Evolutionary conservation across 179 eudicot species (phyloP), one percentile per base, ranked within the genome.

Genomic region (Nepenthes alata): DNA sequence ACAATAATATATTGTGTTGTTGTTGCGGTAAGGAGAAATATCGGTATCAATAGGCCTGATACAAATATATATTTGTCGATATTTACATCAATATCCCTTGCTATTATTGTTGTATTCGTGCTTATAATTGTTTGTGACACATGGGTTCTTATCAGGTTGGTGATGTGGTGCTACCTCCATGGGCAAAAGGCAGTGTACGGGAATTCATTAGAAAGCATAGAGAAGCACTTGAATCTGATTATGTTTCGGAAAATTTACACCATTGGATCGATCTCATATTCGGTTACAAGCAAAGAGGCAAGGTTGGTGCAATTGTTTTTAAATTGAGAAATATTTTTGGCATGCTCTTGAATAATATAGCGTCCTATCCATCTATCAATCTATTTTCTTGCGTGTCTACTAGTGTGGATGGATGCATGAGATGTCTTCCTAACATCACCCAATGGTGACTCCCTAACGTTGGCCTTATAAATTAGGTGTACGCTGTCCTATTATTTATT

Each of bases 241-340:
- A 89, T 79, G 87, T 93, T 64, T 93, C 98, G 50, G 91, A 89
- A 70, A 85, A 89, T 76, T 84, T 93, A 58, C 98, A 93, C 79
- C 97, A 93, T 61, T 93, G 98, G 98, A 93, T 93, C 64, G 98
- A 93, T 79, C 89, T 93, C 65, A 93, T 93, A 48, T 93, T 93
- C 77, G 98, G 98, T 52, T 71, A 69, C 72, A 93, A 82, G 80
- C 98, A 93, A 75, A 76, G 97, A 74, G 98, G 98, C 63, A 93
- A 93, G 89, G 98, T 93, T 64, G 62, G 94, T 77, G 14, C 55
- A 55, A n/a, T 54, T 49, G 45, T 7, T 41, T 0, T 0, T 25
- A 25, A 25, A 25, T 25, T 25, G 25, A 25, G 25, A 25, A 25
- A 25, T 25, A 25, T 25, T 25, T 25, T 25, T 25, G 25, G 25